Evolutionary conservation across 2,329 filamentous ascomycete species (phyloP), one percentile per base, ranked within the genome.

Genomic region (Lachnellula occidentalis): DNA sequence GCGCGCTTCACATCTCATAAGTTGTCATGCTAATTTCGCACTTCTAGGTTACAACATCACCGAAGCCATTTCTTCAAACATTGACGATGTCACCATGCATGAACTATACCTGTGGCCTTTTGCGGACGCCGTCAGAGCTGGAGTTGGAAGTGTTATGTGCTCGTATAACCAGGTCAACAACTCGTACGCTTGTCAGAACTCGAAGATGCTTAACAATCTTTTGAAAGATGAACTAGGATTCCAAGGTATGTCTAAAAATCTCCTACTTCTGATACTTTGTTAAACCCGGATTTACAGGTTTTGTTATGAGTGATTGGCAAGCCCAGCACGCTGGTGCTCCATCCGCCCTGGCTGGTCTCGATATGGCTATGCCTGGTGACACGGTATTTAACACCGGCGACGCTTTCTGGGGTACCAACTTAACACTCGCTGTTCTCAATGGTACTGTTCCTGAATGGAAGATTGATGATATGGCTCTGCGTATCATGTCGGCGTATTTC

Each of bases 361-460:
- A 95, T 69, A 91, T 94, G 88, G 79, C 80, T n/a, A 94, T 94
- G 90, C 88, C 88, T 1, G 89, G 90, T 52, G 92, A 96, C 67
- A 87, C 87, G 1, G 61, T 73, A 19, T 95, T 96, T 73, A 82
- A 87, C 70, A 82, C 80, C 4, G 88, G 88, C 6, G 71, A 73
- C 49, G 64, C 57, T 48, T 70, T 48, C 76, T 96, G 88, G 87
- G 92, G 92, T 9, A 75, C 85, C 27, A 97, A 97, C 71, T 72
- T 97, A 63, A 96, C 92, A 2, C 75, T 95, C 47, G 89, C 89
- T 1, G 85, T 96, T 5, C 72, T 95, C 63, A 96, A 97, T 67
- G 92, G 92, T 36, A 96, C 91, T 1, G 75, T 97, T 34, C 90
- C 92, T 1, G 83, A 88, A 62, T 95, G 88, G 80, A 83, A 92